Conservation (phyloP, 2,329 filamentous ascomycete genomes). For the Scedosporium dehoogii region DNA sequence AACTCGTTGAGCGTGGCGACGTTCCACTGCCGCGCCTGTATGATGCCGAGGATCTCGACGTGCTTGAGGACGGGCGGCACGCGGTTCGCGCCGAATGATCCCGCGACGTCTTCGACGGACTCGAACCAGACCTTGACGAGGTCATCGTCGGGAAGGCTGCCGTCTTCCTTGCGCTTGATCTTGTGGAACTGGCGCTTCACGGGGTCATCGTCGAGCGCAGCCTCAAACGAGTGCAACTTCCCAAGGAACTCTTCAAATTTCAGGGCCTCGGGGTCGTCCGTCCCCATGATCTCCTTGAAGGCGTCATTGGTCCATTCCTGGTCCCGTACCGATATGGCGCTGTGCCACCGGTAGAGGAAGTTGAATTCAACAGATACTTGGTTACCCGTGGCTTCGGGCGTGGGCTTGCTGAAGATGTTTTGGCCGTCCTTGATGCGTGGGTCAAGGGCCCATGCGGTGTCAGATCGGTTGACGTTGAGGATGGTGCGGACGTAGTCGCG, state of each 20-base stretch:
- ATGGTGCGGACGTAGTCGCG: constrained; percentile 44
- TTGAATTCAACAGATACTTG: constrained; percentile 43
- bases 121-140: constrained; percentile 41
- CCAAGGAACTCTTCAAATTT: constrained; percentile 9
- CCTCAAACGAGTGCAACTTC: constrained; percentile 20
- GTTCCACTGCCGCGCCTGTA: constrained; percentile 36
- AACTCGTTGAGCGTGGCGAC: constrained; percentile 44
- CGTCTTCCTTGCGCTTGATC: constrained; percentile 39
- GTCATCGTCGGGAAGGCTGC: constrained; percentile 40
- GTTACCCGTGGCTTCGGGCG: constrained; percentile 34
- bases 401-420: constrained; percentile 7
- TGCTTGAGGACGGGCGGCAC: constrained; percentile 34
- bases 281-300: constrained; percentile 10
- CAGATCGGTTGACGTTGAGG: constrained; percentile 24
- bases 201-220: constrained; percentile 36
- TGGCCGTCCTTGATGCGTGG: constrained; percentile 15
- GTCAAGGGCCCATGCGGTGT: constrained; percentile 20
- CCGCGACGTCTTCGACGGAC: constrained; percentile 36
- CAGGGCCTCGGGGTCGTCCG: constrained; percentile 9
- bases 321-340: constrained; percentile 30
- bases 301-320: constrained; percentile 25
- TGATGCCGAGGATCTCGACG: constrained; percentile 36
- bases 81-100: constrained; percentile 40
- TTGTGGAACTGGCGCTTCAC: constrained; percentile 25
- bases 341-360: constrained; percentile 41